Evolutionary conservation across 1,139 yeast species (phyloP), one percentile per base, ranked within the genome.

Genomic region (Suhomyces bolitotheri): DNA sequence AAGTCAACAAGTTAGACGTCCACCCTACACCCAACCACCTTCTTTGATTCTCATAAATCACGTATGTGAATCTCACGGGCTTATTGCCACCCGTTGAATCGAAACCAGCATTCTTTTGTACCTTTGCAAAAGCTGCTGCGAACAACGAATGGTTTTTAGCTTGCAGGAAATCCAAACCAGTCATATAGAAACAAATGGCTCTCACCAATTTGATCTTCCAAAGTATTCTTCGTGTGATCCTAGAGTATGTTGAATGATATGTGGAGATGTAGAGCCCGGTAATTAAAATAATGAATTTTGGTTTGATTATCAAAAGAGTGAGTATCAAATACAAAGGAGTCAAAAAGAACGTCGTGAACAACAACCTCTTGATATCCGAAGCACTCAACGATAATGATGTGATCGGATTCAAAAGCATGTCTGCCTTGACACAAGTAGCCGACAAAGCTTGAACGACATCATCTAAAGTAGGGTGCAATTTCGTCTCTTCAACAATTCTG

Each of bases 1-100:
- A 92, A 22, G 95, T 83, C 43, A 92, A 70, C 55, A 92, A 71
- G 54, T 89, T 89, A 7, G 94, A 72, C 0, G 98, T 90, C 98
- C 98, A 92, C 9, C 98, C 98, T 51, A 92, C 87, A 8, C 97
- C 98, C 29, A 92, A 71, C 98, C 98, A 92, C 51, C 95, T 80
- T 54, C 98, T 79, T 63, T 92, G 98, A 58, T 92, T 92, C 60
- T 92, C 98, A 60, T 82, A 89, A n/a, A 92, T 71, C 3, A 88
- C 96, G 58, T 87, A 92, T 5, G 97, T 88, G 58, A 90, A 92
- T 43, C 90, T 68, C 16, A 86, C 90, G 4, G 95, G 87, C 45
- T 78, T 79, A 38, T 60, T 57, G 29, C 48, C 51, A 16, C 41
- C 43, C 23, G 53, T 50, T 4, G 41, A 28, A 24, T 42, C 43